These are phyloP conservation scores for Gyromitra esculenta DNA, from an alignment of 2,329 filamentous ascomycete genomes.

Conservation along the genomic window DNA sequence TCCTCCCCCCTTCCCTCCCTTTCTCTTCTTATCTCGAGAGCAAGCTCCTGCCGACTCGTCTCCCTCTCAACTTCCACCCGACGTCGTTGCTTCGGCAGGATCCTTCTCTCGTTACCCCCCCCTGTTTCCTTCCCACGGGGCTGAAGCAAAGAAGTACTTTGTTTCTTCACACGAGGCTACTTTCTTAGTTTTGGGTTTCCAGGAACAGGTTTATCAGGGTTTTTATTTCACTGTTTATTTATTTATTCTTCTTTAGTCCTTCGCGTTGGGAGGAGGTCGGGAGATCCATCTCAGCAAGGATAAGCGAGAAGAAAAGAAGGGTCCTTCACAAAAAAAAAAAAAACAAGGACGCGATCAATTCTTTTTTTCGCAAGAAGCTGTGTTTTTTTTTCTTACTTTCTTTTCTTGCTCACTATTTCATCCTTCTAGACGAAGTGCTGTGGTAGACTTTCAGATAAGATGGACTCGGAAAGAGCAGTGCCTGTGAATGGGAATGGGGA, in stretches of 20 bases:
- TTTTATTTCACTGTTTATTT: conserved; percentile 47
- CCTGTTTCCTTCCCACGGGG: conserved; percentile 35
- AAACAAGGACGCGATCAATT: conserved; percentile 37
- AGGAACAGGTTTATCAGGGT: conserved; percentile 40
- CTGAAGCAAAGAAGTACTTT: conserved; percentile 41
- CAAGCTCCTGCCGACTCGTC: conserved; percentile 39
- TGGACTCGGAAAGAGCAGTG: conserved; percentile 46
- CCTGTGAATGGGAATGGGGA: conserved; percentile 48
- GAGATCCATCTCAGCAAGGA: conserved; percentile 47
- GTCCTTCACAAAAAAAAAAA: not conserved
- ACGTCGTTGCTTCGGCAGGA: conserved; percentile 44
- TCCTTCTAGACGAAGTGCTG: conserved; percentile 53
- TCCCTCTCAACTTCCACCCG: conserved; percentile 31
- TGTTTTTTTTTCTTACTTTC: conserved; percentile 31
- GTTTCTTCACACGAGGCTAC: conserved; percentile 13
- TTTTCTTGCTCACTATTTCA: conserved; percentile 4
- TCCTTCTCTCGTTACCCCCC: conserved; percentile 40
- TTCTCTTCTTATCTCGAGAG: conserved; percentile 20
- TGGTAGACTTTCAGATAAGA: conserved; percentile 43
- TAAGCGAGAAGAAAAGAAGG: conserved; percentile 47
- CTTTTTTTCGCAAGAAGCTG: conserved; percentile 40
- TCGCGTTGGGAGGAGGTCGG: conserved; percentile 44
- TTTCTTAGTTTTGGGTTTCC: conserved; percentile 46
- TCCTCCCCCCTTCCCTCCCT: not conserved
- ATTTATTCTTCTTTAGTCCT: conserved; percentile 49